Evolutionary conservation across 257 asterid species (phyloP).

Genomic region (Rubia yunnanensis): DNA sequence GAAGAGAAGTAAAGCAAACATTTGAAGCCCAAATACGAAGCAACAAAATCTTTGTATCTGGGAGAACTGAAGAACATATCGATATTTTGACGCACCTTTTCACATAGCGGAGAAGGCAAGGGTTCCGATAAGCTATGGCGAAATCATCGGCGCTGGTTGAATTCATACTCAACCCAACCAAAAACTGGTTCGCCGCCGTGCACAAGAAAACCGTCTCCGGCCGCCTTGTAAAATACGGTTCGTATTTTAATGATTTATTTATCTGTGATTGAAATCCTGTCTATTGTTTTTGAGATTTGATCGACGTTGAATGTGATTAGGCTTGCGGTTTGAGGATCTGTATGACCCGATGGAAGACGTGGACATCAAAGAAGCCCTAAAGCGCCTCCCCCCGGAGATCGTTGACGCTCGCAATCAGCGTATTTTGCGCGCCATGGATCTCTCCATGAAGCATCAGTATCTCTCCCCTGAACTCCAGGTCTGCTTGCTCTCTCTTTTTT

Average conservation of each 20-base stretch:
- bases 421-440: slow-evolving; percentile 74
- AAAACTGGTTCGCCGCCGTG: slow-evolving; percentile 22
- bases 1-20: not conserved
- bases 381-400: slow-evolving; percentile 65
- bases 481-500: not conserved
- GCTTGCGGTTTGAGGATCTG: slow-evolving; percentile 40
- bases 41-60: not conserved
- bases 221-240: slow-evolving; percentile 29
- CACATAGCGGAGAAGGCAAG: not conserved
- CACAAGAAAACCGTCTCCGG: slow-evolving; percentile 24
- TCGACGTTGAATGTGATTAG: not conserved
- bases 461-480: slow-evolving; percentile 68
- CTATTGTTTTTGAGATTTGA: not conserved
- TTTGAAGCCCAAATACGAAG: not conserved
- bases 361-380: slow-evolving; percentile 82
- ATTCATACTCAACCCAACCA: slow-evolving; percentile 15
- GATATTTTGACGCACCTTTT: not conserved
- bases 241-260: not conserved
- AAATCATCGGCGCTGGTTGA: slow-evolving; percentile 17
- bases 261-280: not conserved
- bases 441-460: slow-evolving; percentile 77
- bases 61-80: not conserved
- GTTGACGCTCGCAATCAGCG: slow-evolving; percentile 87
- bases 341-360: slow-evolving; percentile 63
- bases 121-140: slow-evolving; percentile 10